These are phyloP conservation scores for Aspergillus sojae DNA, from an alignment of 2,329 filamentous ascomycete genomes.

Conservation along the genomic window DNA sequence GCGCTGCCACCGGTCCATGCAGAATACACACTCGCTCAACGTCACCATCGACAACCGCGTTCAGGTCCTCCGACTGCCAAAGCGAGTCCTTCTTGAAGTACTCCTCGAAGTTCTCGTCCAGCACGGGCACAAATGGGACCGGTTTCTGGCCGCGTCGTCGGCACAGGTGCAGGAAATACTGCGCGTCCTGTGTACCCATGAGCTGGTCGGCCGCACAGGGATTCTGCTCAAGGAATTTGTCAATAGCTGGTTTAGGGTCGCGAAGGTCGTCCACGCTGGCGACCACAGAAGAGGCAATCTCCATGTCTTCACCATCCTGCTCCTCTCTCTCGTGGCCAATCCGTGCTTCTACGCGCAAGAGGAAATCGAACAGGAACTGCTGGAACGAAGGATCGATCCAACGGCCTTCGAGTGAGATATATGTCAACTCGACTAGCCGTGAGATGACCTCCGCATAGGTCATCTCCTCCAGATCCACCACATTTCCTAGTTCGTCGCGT, in stretches of 20 bases:
- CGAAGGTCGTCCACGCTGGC: constrained; percentile 88
- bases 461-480: constrained; percentile 92
- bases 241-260: constrained; percentile 75
- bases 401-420: constrained; percentile 83
- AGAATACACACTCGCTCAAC: constrained; percentile 95
- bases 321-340: constrained; percentile 69
- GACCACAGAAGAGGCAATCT: constrained; percentile 66
- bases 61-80: constrained; percentile 97
- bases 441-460: constrained; percentile 87
- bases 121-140: constrained; percentile 87
- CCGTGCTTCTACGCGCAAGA: constrained; percentile 93
- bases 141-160: constrained; percentile 93
- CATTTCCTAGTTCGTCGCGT: constrained; percentile 75
- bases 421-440: constrained; percentile 86
- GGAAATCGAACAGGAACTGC: constrained; percentile 88
- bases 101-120: constrained; percentile 97
- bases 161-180: constrained; percentile 93
- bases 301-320: not conserved
- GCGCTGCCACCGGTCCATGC: constrained; percentile 92
- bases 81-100: constrained; percentile 99
- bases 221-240: constrained; percentile 78
- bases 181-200: constrained; percentile 97
- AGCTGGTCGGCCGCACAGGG: constrained; percentile 86
- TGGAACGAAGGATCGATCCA: constrained; percentile 89
- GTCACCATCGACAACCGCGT: constrained; percentile 93